Evolutionary conservation across 208 protist genomes (phyloP).

Genomic region (Crithidia thermophila): DNA sequence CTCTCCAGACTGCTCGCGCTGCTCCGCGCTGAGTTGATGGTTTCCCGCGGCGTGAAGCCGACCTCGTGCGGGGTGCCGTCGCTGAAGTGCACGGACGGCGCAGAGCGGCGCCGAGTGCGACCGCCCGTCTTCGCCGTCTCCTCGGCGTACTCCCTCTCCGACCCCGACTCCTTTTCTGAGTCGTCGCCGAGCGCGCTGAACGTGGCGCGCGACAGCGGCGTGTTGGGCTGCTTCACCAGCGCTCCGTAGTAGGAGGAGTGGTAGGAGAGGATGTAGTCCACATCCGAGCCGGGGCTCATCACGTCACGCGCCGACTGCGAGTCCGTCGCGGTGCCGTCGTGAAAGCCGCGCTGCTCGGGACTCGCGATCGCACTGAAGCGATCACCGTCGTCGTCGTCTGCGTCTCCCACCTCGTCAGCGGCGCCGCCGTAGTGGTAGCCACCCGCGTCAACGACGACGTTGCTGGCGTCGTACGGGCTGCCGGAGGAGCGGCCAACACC

Average conservation of each 20-base stretch:
- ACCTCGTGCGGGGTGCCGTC: not conserved
- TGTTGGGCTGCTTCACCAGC: not conserved
- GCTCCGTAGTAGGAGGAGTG: constrained; percentile 21
- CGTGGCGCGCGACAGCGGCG: constrained; percentile 4
- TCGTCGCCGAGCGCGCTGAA: not conserved
- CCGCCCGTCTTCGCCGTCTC: not conserved
- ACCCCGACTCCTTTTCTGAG: not conserved
- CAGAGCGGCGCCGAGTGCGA: not conserved
- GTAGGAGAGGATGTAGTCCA: constrained; percentile 17
- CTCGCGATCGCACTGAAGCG: not conserved
- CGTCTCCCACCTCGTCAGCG: too few species aligned
- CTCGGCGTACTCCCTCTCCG: not conserved
- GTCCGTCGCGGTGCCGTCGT: not conserved
- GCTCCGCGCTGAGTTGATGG: too few species aligned
- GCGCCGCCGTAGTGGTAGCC: too few species aligned
- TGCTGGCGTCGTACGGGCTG: too few species aligned
- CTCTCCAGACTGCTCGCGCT: too few species aligned
- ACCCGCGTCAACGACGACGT: too few species aligned
- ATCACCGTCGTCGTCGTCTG: not conserved
- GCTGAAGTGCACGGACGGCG: not conserved
- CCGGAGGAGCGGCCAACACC: too few species aligned
- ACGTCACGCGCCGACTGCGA: constrained; percentile 1
- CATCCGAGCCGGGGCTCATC: constrained; percentile 8
- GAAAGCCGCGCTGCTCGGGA: too few species aligned
- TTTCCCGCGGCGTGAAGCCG: too few species aligned